These are phyloP conservation scores for Salix koriyanagi DNA, from an alignment of 345 rosid species.

Conservation along the genomic window DNA sequence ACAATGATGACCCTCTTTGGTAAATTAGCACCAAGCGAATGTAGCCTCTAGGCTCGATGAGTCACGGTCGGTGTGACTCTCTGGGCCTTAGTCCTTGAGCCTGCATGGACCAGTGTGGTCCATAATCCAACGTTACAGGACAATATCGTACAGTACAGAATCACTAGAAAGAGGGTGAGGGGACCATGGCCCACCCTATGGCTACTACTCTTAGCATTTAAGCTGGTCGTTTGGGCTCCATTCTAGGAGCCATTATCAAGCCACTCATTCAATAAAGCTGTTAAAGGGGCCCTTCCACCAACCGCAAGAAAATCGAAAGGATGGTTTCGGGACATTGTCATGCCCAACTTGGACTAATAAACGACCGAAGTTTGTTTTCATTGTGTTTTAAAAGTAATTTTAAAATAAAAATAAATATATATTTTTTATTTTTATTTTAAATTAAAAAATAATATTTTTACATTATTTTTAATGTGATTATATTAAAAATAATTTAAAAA, in stretches of 20 bases:
- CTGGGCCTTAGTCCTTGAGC: neutral
- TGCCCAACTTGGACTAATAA: too few species aligned
- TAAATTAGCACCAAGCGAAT: slow-evolving; percentile 1
- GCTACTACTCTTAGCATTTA: neutral
- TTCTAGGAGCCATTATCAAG: neutral
- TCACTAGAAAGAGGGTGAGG: neutral
- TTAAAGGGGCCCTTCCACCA: neutral
- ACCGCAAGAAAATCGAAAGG: neutral
- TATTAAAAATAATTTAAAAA: too few species aligned
- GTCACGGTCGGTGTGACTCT: neutral
- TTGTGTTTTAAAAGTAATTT: too few species aligned
- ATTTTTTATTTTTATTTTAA: too few species aligned
- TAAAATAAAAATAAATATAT: too few species aligned
- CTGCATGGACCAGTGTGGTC: neutral
- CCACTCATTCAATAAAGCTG: neutral
- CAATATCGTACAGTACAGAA: neutral
- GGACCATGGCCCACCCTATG: slow-evolving; percentile 8
- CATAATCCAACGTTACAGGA: neutral
- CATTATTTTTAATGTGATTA: too few species aligned
- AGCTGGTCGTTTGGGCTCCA: neutral
- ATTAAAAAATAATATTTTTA: too few species aligned
- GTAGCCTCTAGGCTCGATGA: neutral
- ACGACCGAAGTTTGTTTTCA: neutral
- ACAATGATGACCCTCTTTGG: neutral
- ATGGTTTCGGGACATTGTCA: too few species aligned